Percentiles rank a stretch among this genome's conserved stretches.
Evolutionary conservation across 2,329 filamentous ascomycete genomes (phyloP).

Genomic region (Aspergillus sp.): DNA sequence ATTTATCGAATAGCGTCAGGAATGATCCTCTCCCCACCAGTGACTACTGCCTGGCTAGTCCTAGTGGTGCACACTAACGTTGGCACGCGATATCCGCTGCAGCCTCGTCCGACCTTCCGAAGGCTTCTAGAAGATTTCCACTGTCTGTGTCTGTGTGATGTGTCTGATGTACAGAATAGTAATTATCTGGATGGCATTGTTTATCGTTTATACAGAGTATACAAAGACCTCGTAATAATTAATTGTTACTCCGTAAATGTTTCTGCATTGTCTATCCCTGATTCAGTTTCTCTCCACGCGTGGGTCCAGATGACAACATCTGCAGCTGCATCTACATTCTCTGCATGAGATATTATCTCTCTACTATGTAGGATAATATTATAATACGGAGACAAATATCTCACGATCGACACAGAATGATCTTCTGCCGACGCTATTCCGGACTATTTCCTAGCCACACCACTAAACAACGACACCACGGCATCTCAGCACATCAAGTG

Average conservation of each 20-base stretch:
- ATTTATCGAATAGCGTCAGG: no score
- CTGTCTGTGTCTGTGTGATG: not conserved
- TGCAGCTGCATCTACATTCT: not conserved
- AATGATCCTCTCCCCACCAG: no score
- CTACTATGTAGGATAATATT: not conserved
- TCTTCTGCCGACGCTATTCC: no score
- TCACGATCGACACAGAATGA: no score
- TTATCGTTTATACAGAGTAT: no score
- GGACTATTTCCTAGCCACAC: no score
- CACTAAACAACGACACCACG: not conserved
- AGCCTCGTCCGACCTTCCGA: no score
- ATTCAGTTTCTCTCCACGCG: not conserved
- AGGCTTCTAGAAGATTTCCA: conserved; percentile 1
- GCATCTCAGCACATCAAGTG: not conserved
- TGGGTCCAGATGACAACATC: not conserved
- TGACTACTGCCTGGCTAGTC: no score
- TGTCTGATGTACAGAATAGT: conserved; percentile 6
- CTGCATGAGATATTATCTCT: not conserved
- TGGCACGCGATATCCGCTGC: no score
- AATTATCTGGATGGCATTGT: conserved; percentile 1
- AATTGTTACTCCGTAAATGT: no score
- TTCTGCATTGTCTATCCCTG: not conserved
- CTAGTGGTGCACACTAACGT: no score
- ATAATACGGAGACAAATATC: not conserved
- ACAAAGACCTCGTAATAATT: no score